phyloP scores from a whole-genome alignment of 2,329 filamentous ascomycete genomes.

The Colletotrichum liriopes region DNA sequence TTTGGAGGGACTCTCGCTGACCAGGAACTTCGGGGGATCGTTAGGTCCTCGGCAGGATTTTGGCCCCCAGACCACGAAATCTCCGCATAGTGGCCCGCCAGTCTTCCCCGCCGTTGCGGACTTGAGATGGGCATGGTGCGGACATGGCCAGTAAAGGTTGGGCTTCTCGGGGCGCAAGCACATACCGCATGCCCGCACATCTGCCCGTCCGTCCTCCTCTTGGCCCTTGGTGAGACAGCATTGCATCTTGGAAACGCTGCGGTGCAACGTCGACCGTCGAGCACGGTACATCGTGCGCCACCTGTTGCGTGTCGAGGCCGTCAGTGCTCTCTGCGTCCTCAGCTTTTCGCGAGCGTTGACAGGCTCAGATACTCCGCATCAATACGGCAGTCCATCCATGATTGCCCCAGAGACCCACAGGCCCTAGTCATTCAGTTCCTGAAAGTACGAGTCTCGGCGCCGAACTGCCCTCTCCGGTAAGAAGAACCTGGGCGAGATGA shows the following conservation, averaged over 20 bases:
- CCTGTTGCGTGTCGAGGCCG: neutral
- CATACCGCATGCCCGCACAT: neutral
- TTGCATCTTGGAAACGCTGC: neutral
- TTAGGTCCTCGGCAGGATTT: constrained; percentile 28
- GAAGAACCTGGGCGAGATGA: neutral
- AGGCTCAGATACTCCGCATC: neutral
- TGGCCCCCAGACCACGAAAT: neutral
- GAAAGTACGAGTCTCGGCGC: constrained; percentile 6
- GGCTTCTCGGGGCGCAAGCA: neutral
- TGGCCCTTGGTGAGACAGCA: neutral
- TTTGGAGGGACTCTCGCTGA: neutral
- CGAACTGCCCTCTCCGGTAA: constrained; percentile 19
- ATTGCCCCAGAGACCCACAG: neutral
- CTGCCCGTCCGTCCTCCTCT: neutral
- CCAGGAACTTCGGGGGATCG: constrained; percentile 13
- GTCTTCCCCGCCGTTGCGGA: neutral
- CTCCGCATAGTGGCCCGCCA: neutral
- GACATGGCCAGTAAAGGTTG: neutral
- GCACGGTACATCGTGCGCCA: constrained; percentile 4
- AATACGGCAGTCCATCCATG: neutral
- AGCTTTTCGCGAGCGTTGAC: neutral
- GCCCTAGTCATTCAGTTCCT: neutral
- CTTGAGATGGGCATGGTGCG: constrained; percentile 1
- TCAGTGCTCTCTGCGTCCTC: neutral
- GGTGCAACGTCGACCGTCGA: constrained; percentile 6